phyloP scores from a whole-genome alignment of 257 asterid genomes.

The Leonotis leonurus region DNA sequence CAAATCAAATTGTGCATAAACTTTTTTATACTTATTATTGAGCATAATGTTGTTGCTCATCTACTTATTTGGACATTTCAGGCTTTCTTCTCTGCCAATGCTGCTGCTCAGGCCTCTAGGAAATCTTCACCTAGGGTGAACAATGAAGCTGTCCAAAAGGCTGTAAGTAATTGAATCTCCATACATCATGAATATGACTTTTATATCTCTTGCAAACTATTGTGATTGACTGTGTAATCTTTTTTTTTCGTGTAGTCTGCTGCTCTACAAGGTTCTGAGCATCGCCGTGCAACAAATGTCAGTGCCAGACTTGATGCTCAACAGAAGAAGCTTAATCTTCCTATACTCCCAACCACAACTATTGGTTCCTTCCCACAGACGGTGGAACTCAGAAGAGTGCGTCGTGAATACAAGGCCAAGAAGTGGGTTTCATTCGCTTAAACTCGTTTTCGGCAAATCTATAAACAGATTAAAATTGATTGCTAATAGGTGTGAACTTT shows the following conservation, averaged over 20 bases:
- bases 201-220: not conserved
- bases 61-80: conserved; percentile 17
- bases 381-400: conserved; percentile 84
- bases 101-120: conserved; percentile 92
- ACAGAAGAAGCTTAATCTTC: conserved; percentile 95
- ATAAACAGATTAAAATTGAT: not conserved
- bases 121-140: conserved; percentile 90
- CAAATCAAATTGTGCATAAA: not conserved
- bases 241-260: conserved; percentile 40
- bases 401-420: conserved; percentile 95
- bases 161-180: conserved; percentile 54
- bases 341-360: conserved; percentile 94
- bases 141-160: conserved; percentile 91
- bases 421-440: conserved; percentile 41
- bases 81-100: conserved; percentile 79
- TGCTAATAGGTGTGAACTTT: conserved; percentile 14
- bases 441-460: not conserved
- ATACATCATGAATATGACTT: not conserved
- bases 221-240: not conserved
- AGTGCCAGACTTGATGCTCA: conserved; percentile 94
- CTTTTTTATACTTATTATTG: not conserved
- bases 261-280: conserved; percentile 90
- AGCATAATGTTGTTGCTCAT: not conserved
- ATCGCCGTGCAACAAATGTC: conserved; percentile 92
- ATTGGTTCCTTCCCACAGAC: conserved; percentile 99